Evolutionary conservation across 495 filamentous ascomycete species (phyloP), one percentile per base, ranked within the genome.

Genomic region (Penicillium tannophilum): DNA sequence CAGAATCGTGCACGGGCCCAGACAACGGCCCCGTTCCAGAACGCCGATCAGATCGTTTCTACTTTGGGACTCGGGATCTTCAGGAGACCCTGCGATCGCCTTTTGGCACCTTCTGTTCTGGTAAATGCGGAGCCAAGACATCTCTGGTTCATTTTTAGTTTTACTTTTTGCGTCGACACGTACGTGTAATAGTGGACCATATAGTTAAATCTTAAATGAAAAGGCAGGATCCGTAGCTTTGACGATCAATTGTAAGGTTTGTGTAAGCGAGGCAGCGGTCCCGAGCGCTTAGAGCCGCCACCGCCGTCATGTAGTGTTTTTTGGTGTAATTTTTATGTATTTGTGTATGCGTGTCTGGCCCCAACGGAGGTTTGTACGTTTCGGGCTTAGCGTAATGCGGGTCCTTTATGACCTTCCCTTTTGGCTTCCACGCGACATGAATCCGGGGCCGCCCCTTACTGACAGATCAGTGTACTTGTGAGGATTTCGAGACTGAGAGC

Each of bases 261-360:
- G 26, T 51, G 24, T 64, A 69, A 67, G 61, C 67, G 64, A 67
- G 56, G 51, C 35, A 45, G 51, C 14, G 46, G 39, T 36, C 54
- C 62, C 59, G 31, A 65, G 65, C 65, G 65, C 65, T 58, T 60
- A 59, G 61, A 69, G 63, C 61, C 66, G 66, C 66, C 61, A 63
- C 60, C 41, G 53, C 53, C 24, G 46, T 53, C 51, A 52, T 47
- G 30, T 42, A 17, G 33, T 35, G 33, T 56, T 14, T n/a, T 28
- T 31, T n/a, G 0, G 20, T 23, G 42, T 55, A 30, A 23, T 23
- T 33, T 41, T 45, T 16, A 14, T 4, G 10, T 39, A 14, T 39
- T 39, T 16, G n/a, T 24, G 28, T 56, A 45, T 39, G 17, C 20
- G 30, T 14, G 26, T 39, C 52, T 49, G 47, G 58, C 48, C 59